Evolutionary conservation across 1,139 yeast genomes (phyloP), one percentile per base, ranked within the genome.

Genomic region (Spathaspora sp.): DNA sequence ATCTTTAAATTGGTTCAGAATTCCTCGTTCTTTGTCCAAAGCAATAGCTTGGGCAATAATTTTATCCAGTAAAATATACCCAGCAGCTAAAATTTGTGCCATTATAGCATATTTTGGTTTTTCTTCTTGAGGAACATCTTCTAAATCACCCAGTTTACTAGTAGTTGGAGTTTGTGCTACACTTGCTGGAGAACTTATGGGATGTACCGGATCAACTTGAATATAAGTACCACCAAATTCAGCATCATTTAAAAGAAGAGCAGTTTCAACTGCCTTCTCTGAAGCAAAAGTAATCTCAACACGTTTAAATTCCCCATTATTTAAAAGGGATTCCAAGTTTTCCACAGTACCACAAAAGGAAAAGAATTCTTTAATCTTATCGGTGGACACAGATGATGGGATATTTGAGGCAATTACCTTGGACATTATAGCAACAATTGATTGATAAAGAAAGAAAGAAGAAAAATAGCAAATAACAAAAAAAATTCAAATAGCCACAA

Each of bases 41-140:
- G 75, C 79, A 46, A 84, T 70, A 15, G 86, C 82, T 59, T 77
- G 77, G 47, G 79, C 76, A 45, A 86, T 72, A 41, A 86, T 71
- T 48, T 75, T 68, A 61, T 87, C 95, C 43, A 86, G 76, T 38
- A 87, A 63, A 23, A 74, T 76, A 61, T 86, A 87, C 4, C 95
- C 95, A 25, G 81, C 80, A 27, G 90, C 77, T 52, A 87, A 72
- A 56, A 85, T 78, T 64, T 87, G 93, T 1, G 95, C 93, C 68
- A 86, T 71, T 48, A 87, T 82, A 23, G 89, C 82, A 50, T 83
- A 69, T 59, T 86, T 85, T 47, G 95, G 95, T 67, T 87, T 87
- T 54, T 80, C 82, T 58, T 87, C 95, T 64, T 87, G 95, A 2
- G 74, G 68, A 47, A 86, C 78, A 56, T 85, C 90, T 50, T 72